These are phyloP conservation scores for Pleurotus salmoneostramineus DNA, from an alignment of 768 basidiomycete genomes.

Conservation along the genomic window DNA sequence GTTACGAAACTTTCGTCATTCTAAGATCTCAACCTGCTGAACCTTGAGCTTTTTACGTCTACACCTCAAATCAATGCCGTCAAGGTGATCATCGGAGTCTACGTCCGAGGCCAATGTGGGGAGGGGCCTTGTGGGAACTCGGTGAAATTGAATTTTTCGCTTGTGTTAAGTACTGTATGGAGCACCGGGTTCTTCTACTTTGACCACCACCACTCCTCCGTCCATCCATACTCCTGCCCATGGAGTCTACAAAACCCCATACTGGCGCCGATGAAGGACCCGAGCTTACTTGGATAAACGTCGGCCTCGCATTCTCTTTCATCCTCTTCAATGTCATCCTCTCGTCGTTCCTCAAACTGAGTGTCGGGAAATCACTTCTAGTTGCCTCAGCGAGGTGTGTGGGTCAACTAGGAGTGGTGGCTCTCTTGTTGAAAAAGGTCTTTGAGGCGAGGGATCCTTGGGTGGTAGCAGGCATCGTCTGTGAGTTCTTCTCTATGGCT, in stretches of 20 bases:
- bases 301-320: conserved; percentile 71
- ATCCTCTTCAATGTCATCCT: conserved; percentile 68
- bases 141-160: not conserved
- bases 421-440: conserved; percentile 62
- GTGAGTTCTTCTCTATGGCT: conserved; percentile 38
- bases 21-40: not conserved
- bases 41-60: not conserved
- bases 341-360: conserved; percentile 62
- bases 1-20: too few relatives aligned
- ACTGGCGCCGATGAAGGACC: not conserved
- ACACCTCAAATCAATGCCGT: not conserved
- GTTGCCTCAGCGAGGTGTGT: conserved; percentile 73
- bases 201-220: not conserved
- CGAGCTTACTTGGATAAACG: conserved; percentile 54
- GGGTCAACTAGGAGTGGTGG: conserved; percentile 74
- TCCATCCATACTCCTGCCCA: not conserved
- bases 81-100: not conserved
- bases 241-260: not conserved
- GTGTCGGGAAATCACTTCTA: conserved; percentile 63
- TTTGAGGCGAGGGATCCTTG: conserved; percentile 74
- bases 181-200: not conserved
- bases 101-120: not conserved
- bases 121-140: not conserved
- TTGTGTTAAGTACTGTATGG: not conserved
- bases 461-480: conserved; percentile 69